Base-by-base conservation (phyloP, 768 basidiomycete genomes). In the Hericium rajendrae region DNA sequence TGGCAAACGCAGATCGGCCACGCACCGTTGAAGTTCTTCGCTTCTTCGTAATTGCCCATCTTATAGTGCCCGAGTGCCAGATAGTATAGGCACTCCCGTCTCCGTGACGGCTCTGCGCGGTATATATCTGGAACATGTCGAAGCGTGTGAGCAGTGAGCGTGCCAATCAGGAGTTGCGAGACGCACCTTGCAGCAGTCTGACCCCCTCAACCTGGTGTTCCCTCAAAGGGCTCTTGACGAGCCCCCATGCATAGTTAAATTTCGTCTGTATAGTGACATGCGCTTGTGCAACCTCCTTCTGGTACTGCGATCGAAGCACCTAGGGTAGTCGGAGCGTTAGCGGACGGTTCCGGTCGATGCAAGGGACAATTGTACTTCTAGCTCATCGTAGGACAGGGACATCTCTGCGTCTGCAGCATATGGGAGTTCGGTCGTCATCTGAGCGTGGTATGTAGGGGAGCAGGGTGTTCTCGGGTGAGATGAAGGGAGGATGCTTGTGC, bases 211-310 rank as follows among this genome's bases (percentile, higher is more conserved):
- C 89, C 67, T 98, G 94, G 65, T 97, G 81, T 32, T 90, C 86
- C 43, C 82, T 79, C 63, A 82, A 71, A 12, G 88, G 89, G 65
- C 90, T 91, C 76, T 98, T 98, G 54, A 98, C 91, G 37, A 95
- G 77, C 2, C 95, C 95, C 95, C 95, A 97, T 41, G 91, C 83
- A 71, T 88, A 94, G 74, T 98, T 98, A 77, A 99, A 99, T 70
- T 92, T 94, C 41, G 94, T 95, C 73, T 99, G 97, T 6, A 86
- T 81, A 10, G 91, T 92, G 58, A 97, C 80, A 70, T 95, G 93
- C 52, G 83, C 79, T 61, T 92, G 86, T 0, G 80, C 76, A 18
- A 83, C 75, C 69, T 99, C 95, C 70, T 85, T 92, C 77, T 91
- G 82, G 72, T 95, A 94, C 67, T 98, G 94, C 57, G 79, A 65